Conservation (phyloP, 2,329 filamentous ascomycete genomes). For the Aspergillus fumigatiaffinis region DNA sequence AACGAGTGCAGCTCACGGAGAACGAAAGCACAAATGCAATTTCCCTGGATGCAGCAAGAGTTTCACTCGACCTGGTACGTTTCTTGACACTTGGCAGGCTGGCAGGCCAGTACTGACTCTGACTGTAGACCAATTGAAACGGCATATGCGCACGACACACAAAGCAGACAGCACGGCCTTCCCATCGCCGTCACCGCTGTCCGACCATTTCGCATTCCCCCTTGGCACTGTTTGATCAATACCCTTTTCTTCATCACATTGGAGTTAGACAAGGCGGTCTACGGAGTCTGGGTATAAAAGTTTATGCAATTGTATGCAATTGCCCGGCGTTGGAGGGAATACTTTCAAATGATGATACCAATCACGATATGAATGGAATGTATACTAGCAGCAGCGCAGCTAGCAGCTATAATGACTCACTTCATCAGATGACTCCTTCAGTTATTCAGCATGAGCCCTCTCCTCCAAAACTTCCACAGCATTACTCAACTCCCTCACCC, state of each 20-base stretch:
- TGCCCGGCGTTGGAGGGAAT: neutral
- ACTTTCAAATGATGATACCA: neutral
- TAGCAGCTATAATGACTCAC: neutral
- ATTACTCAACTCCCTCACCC: conserved; percentile 45
- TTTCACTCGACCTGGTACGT: conserved; percentile 42
- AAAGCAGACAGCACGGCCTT: conserved; percentile 22
- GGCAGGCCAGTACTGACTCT: conserved; percentile 6
- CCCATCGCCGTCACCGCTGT: conserved; percentile 24
- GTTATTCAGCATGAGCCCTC: conserved; percentile 34
- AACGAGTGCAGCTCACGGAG: conserved; percentile 32
- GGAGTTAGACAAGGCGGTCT: neutral
- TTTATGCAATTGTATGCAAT: neutral
- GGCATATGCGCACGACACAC: conserved; percentile 37
- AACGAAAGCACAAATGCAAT: conserved; percentile 40
- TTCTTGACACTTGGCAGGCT: too few species aligned
- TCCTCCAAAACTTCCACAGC: conserved; percentile 43
- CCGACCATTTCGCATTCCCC: conserved; percentile 19
- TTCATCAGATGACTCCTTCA: neutral
- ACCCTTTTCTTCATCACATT: neutral
- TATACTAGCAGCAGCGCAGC: neutral
- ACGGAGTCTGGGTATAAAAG: neutral
- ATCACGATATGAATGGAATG: neutral
- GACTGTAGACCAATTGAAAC: conserved; percentile 38
- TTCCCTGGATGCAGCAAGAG: conserved; percentile 40
- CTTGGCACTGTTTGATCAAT: conserved; percentile 16